A percentile compares a stretch with the other conserved stretches of the same genome.
Evolutionary conservation across 805 yeast genomes (phyloP).

Genomic region (Lachancea sp.): DNA sequence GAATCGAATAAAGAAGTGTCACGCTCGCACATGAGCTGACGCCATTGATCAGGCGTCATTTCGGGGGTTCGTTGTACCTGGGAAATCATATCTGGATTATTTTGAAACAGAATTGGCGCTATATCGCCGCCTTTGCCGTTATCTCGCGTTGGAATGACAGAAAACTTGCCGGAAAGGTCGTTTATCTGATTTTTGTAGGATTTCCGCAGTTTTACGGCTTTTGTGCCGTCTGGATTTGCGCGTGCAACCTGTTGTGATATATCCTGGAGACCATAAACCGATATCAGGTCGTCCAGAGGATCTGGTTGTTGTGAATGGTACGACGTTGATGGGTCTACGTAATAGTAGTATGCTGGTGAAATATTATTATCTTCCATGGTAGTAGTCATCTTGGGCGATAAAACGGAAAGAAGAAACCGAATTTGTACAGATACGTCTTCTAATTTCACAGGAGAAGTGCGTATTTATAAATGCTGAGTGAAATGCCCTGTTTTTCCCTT

Average conservation of each 20-base stretch:
- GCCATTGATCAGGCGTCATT: conserved; percentile 25
- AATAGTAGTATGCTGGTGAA: conserved; percentile 33
- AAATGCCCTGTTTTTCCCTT: no score
- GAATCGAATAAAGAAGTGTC: conserved; percentile 22
- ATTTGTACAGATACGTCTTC: no score
- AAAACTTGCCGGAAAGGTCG: conserved; percentile 77
- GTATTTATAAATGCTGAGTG: no score
- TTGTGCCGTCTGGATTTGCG: conserved; percentile 78
- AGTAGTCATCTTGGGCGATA: conserved; percentile 7
- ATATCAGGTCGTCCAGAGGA: conserved; percentile 66
- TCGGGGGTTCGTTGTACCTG: conserved; percentile 20
- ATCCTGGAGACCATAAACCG: conserved; percentile 57
- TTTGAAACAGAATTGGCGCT: conserved; percentile 30
- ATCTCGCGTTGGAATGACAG: conserved; percentile 44
- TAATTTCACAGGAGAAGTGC: no score
- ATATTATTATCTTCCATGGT: conserved; percentile 22
- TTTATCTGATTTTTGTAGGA: conserved; percentile 89
- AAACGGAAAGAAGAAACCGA: no score
- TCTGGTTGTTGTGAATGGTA: conserved; percentile 49
- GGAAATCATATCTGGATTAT: conserved; percentile 30
- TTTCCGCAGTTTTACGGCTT: conserved; percentile 87
- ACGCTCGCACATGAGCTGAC: conserved; percentile 20
- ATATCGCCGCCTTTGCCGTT: conserved; percentile 35
- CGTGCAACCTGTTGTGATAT: conserved; percentile 80
- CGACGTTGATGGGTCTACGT: conserved; percentile 32